Base-by-base conservation (phyloP, 306 rosid species). In the Trichosanthes truncata region DNA sequence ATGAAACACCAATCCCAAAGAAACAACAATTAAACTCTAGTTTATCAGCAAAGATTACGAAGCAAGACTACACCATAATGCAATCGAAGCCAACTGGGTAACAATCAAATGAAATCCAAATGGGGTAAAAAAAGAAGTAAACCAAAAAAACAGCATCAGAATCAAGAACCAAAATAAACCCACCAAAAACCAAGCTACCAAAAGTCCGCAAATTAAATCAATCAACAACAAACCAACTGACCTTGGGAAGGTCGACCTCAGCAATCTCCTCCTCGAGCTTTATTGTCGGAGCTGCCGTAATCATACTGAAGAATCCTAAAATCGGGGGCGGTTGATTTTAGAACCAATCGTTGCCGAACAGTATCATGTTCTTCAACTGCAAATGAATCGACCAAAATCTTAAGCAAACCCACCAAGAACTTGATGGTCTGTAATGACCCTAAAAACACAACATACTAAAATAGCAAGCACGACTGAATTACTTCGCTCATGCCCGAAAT, bases 231-330 rank as follows among this genome's bases (percentile, higher is more conserved):
- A 35, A 57, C 26, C 51, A 59, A 40, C 35, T 35, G 80, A 77
- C 80, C 80, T 59, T 38, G n/a, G 80, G 69, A 41, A 57, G 45
- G 25, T 77, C 41, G n/a, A 23, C 33, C 55, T 77, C 80, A 7
- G 55, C 21, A 56, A 55, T 76, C 17, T 21, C 21, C n/a, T n/a
- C n/a, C 76, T 43, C 40, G 33, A 9, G 67, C 31, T 55, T 76
- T 40, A 41, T 13, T 40, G 79, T 31, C 6, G 62, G 63, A 75
- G 62, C 5, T 48, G 46, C 45, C 60, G 79, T 52, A 76, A 76
- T 35, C 76, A 45, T 71, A 43, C 76, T 18, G 21, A 71, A 23
- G 9, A 71, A 71, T 25, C 76, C 35, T 4, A 46, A 71, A 67
- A 21, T 38, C 29, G 6, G 29, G 71, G 26, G 51, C 31, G 29